phyloP scores from a whole-genome alignment of 345 rosid species.

The Mercurialis annua region DNA sequence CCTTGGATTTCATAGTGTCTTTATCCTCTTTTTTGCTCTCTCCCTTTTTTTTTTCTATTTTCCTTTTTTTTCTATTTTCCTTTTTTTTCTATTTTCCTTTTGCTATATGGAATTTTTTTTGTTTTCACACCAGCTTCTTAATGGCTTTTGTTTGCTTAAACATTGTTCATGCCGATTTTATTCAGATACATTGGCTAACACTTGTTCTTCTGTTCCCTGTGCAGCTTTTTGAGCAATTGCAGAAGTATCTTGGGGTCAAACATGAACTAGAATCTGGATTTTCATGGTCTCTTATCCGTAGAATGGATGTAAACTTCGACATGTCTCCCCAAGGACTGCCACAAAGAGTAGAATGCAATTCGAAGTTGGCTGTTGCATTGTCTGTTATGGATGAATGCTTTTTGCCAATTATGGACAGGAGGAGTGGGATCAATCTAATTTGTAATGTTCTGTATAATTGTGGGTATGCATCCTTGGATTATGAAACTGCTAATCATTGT shows the following conservation, averaged over 20 bases:
- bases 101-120: not conserved
- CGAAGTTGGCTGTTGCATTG: constrained; percentile 33
- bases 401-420: constrained; percentile 34
- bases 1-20: not conserved
- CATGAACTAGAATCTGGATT: constrained; percentile 33
- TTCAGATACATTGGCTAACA: not conserved
- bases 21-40: not conserved
- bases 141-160: not conserved
- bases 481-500: not conserved
- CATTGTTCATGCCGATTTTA: not conserved
- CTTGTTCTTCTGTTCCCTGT: constrained; percentile 4
- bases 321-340: constrained; percentile 20
- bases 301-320: constrained; percentile 19
- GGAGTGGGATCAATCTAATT: constrained; percentile 31
- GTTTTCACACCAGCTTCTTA: not conserved
- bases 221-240: constrained; percentile 31
- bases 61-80: not conserved
- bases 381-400: constrained; percentile 39
- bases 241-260: constrained; percentile 33
- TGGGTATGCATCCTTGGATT: constrained; percentile 17
- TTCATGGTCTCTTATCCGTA: constrained; percentile 31
- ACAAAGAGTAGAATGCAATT: constrained; percentile 32
- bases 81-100: not conserved
- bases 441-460: constrained; percentile 26
- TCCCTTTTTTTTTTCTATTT: not conserved